phyloP scores from a whole-genome alignment of 2,329 filamentous ascomycete species.

The Colletotrichum liaoningense region DNA sequence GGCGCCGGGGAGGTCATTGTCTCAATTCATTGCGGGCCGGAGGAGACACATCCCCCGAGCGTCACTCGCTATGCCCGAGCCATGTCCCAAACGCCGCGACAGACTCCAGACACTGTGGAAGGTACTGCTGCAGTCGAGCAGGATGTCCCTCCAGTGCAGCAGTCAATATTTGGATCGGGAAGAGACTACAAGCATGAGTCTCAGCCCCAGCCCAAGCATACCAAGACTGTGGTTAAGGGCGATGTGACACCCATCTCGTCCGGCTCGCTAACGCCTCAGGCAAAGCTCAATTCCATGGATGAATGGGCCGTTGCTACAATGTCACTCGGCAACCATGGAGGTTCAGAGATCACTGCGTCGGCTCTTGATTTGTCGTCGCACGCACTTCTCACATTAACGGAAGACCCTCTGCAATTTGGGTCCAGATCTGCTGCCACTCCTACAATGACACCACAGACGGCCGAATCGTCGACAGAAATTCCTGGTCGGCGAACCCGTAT shows the following conservation, averaged over 20 bases:
- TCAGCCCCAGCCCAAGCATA: slow-evolving; percentile 15
- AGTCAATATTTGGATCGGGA: slow-evolving; percentile 44
- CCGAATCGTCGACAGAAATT: slow-evolving; percentile 63
- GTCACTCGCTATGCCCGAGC: slow-evolving; percentile 58
- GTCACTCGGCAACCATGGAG: slow-evolving; percentile 50
- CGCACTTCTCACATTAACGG: slow-evolving; percentile 76
- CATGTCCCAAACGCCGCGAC: slow-evolving; percentile 19
- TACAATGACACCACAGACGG: slow-evolving; percentile 55
- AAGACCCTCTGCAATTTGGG: slow-evolving; percentile 77
- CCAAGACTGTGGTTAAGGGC: neutral
- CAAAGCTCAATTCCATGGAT: slow-evolving; percentile 27
- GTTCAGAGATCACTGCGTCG: slow-evolving; percentile 74
- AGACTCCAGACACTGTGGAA: neutral
- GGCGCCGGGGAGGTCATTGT: slow-evolving; percentile 82
- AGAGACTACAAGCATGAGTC: neutral
- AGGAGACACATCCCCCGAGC: slow-evolving; percentile 61
- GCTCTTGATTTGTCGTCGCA: slow-evolving; percentile 81
- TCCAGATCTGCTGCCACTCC: slow-evolving; percentile 55
- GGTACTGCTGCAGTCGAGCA: neutral
- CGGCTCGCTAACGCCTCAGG: slow-evolving; percentile 25
- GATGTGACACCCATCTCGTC: slow-evolving; percentile 21
- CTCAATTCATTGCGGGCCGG: slow-evolving; percentile 78
- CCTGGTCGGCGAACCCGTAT: slow-evolving; percentile 88
- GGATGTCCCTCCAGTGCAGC: neutral
- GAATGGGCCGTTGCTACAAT: slow-evolving; percentile 30